These are phyloP conservation scores for Lenzites betulinus DNA, from an alignment of 768 basidiomycete species.

Conservation along the genomic window DNA sequence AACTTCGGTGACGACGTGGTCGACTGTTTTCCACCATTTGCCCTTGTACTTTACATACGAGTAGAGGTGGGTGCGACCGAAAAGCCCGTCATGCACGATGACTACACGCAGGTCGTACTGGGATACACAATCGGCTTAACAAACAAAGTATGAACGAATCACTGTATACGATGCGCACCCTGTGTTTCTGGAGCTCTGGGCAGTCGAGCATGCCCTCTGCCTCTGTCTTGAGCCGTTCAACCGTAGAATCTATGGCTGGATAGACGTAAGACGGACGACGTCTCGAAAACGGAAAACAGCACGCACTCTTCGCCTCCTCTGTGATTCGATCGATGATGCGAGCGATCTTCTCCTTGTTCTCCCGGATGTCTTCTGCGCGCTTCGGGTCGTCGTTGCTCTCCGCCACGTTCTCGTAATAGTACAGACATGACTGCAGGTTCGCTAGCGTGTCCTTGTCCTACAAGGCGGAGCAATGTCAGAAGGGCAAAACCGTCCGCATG, in stretches of 20 bases:
- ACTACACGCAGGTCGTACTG: constrained; percentile 84
- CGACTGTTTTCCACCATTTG: constrained; percentile 82
- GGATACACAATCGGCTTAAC: neutral
- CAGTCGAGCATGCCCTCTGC: constrained; percentile 54
- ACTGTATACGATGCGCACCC: constrained; percentile 41
- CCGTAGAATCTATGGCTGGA: constrained; percentile 55
- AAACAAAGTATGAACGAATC: neutral
- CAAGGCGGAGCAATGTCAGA: neutral
- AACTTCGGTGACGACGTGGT: constrained; percentile 68
- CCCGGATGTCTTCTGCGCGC: constrained; percentile 46
- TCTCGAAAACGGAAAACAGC: neutral
- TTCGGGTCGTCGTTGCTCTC: constrained; percentile 46
- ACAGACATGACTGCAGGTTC: constrained; percentile 58
- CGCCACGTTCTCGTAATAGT: constrained; percentile 75
- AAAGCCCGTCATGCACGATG: constrained; percentile 74
- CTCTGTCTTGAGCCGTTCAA: constrained; percentile 47
- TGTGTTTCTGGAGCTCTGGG: constrained; percentile 63
- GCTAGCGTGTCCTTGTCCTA: constrained; percentile 66
- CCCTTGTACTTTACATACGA: constrained; percentile 73
- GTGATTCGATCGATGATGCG: constrained; percentile 53
- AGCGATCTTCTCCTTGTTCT: constrained; percentile 53
- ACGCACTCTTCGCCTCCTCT: constrained; percentile 54
- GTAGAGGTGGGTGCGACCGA: constrained; percentile 76
- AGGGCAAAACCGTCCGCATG: neutral
- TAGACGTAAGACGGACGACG: neutral